These are phyloP conservation scores for Dactylellina parvicollis DNA, from an alignment of 2,329 filamentous ascomycete genomes.

Conservation along the genomic window DNA sequence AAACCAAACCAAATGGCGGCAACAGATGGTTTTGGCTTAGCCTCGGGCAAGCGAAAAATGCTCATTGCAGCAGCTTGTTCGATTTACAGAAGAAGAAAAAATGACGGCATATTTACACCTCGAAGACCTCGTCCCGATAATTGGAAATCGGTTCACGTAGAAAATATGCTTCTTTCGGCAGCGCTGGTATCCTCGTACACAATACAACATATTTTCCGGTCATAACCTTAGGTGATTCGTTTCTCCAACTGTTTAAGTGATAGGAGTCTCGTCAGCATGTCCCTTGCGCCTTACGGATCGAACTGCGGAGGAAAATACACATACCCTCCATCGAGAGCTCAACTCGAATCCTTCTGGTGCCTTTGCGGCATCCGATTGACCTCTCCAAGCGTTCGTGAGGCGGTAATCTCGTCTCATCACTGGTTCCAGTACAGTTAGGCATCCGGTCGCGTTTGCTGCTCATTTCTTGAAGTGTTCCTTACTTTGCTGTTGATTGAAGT, in stretches of 20 bases:
- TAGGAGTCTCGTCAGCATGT: constrained; percentile 1
- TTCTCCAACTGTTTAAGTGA: constrained; percentile 66
- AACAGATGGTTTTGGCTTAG: too few relatives aligned
- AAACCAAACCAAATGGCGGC: too few relatives aligned
- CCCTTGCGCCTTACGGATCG: background rate
- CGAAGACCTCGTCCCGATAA: background rate
- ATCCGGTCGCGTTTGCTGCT: background rate
- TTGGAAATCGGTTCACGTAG: background rate
- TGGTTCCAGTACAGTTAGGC: constrained; percentile 57
- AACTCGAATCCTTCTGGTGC: constrained; percentile 71
- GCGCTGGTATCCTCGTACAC: background rate
- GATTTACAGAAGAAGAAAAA: constrained; percentile 5
- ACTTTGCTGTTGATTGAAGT: constrained; percentile 49
- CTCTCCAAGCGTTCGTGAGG: constrained; percentile 70
- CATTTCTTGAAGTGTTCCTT: background rate
- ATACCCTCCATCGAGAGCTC: constrained; percentile 73
- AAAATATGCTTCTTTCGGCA: background rate
- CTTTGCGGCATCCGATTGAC: constrained; percentile 68
- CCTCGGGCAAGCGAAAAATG: background rate
- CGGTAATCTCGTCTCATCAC: constrained; percentile 74
- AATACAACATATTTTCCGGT: background rate
- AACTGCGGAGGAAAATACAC: constrained; percentile 55
- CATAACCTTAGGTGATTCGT: constrained; percentile 61
- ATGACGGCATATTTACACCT: constrained; percentile 22
- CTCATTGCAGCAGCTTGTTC: background rate